A percentile compares a stretch with the other conserved stretches of the same genome.
Evolutionary conservation across 306 rosid genomes (phyloP).

Genomic region (Vigna reflexopilosa): DNA sequence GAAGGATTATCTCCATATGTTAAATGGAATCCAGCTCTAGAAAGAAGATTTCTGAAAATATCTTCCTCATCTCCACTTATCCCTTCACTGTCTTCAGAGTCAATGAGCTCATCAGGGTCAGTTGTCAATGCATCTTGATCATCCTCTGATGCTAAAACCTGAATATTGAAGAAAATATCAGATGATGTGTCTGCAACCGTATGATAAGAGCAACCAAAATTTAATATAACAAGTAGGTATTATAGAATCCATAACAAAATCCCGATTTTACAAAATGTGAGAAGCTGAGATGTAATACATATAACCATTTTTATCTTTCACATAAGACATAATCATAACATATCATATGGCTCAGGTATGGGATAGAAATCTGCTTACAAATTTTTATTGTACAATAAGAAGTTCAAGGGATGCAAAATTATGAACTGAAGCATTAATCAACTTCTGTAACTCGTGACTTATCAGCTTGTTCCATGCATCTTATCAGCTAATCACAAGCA

Average conservation of each 20-base stretch:
- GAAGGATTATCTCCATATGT: slow-evolving; percentile 97
- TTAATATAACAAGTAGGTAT: slow-evolving; percentile 9
- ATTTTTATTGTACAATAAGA: slow-evolving; percentile 46
- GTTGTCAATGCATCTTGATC: slow-evolving; percentile 99
- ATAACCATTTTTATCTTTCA: slow-evolving; percentile 15
- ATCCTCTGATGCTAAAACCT: slow-evolving; percentile 97
- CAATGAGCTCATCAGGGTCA: slow-evolving; percentile 94
- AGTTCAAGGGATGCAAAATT: slow-evolving; percentile 44
- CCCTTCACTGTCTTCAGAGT: slow-evolving; percentile 98
- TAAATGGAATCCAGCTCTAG: slow-evolving; percentile 97
- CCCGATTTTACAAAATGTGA: slow-evolving; percentile 22
- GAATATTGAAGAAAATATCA: slow-evolving; percentile 45
- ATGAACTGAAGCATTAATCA: slow-evolving; percentile 44
- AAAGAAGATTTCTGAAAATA: slow-evolving; percentile 91
- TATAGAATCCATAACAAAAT: slow-evolving; percentile 35
- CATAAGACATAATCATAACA: slow-evolving; percentile 1
- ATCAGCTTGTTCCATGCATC: slow-evolving; percentile 46
- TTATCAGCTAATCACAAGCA: slow-evolving; percentile 44
- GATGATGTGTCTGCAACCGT: slow-evolving; percentile 40
- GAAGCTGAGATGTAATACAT: slow-evolving; percentile 26
- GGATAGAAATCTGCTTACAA: slow-evolving; percentile 45
- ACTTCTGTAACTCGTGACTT: slow-evolving; percentile 45
- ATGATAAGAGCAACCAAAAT: slow-evolving; percentile 18
- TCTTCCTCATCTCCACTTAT: slow-evolving; percentile 98
- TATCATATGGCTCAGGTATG: slow-evolving; percentile 37